Evolutionary conservation across 2,329 filamentous ascomycete genomes (phyloP).

Genomic region (Xylaria arbuscula): DNA sequence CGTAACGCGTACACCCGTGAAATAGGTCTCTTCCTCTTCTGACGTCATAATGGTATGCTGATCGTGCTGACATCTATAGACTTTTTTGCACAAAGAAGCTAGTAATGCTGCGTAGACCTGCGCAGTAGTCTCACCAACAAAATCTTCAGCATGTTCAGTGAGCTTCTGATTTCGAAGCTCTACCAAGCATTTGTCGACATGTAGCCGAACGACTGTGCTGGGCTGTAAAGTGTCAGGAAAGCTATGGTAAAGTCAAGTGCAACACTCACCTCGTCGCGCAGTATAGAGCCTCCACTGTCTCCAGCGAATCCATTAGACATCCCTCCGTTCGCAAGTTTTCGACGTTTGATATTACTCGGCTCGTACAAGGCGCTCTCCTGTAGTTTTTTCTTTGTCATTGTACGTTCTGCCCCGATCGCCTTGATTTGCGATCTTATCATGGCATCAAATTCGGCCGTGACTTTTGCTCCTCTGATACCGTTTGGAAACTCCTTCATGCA

Average conservation of each 20-base stretch:
- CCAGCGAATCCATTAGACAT: slow-evolving; percentile 53
- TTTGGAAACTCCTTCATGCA: slow-evolving; percentile 66
- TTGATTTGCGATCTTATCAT: slow-evolving; percentile 43
- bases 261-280: slow-evolving; percentile 63
- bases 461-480: slow-evolving; percentile 71
- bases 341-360: slow-evolving; percentile 58
- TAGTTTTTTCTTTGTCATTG: slow-evolving; percentile 46
- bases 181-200: slow-evolving; percentile 86
- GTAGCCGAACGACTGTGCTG: slow-evolving; percentile 79
- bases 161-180: slow-evolving; percentile 83
- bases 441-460: slow-evolving; percentile 69
- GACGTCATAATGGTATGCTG: slow-evolving; percentile 61
- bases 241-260: slow-evolving; percentile 22
- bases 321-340: slow-evolving; percentile 64
- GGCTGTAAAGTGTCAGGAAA: slow-evolving; percentile 61
- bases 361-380: slow-evolving; percentile 40
- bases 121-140: slow-evolving; percentile 78
- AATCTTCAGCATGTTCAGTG: slow-evolving; percentile 75
- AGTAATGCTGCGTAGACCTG: slow-evolving; percentile 82
- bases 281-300: slow-evolving; percentile 56
- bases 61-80: slow-evolving; percentile 72
- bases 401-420: slow-evolving; percentile 42
- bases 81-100: slow-evolving; percentile 74
- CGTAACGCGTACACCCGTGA: slow-evolving; percentile 56
- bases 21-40: slow-evolving; percentile 53